Conservation (phyloP, 2,329 filamentous ascomycete genomes). For the Arachnomyces sp. region DNA sequence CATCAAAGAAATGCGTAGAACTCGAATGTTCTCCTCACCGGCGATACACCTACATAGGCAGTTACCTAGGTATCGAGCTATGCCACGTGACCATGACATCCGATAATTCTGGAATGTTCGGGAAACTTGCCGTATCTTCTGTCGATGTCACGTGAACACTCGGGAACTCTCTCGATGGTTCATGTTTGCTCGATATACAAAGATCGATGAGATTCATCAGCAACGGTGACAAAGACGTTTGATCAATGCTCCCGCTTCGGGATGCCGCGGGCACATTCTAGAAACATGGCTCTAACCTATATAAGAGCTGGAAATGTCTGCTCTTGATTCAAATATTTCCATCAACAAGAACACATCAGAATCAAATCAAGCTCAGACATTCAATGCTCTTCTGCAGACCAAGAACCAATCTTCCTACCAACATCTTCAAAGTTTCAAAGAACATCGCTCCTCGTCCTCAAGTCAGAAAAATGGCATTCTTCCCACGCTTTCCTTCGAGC, state of each 20-base stretch:
- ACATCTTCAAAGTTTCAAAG: constrained; percentile 1
- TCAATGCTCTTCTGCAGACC: constrained; percentile 8
- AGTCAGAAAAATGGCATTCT: constrained; percentile 33
- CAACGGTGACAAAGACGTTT: not conserved
- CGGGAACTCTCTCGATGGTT: not conserved
- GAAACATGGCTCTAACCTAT: constrained; percentile 4
- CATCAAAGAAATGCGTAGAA: too few relatives aligned
- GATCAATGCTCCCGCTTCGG: constrained; percentile 6
- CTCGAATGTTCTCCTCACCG: too few relatives aligned
- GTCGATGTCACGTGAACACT: too few relatives aligned
- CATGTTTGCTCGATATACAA: not conserved
- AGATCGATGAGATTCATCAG: not conserved
- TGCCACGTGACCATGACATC: too few relatives aligned
- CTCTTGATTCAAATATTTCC: constrained; percentile 19
- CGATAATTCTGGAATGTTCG: too few relatives aligned
- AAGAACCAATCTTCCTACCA: constrained; percentile 1
- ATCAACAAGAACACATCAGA: constrained; percentile 8
- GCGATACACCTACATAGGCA: too few relatives aligned
- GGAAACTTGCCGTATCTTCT: too few relatives aligned
- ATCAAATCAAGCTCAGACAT: constrained; percentile 17
- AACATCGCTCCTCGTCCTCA: constrained; percentile 8
- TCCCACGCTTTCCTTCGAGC: constrained; percentile 25
- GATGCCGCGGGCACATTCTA: constrained; percentile 10
- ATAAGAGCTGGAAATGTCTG: constrained; percentile 8
- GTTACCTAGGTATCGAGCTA: too few relatives aligned